These are phyloP conservation scores for Neonectria punicea DNA, from an alignment of 2,329 filamentous ascomycete species.

Conservation along the genomic window DNA sequence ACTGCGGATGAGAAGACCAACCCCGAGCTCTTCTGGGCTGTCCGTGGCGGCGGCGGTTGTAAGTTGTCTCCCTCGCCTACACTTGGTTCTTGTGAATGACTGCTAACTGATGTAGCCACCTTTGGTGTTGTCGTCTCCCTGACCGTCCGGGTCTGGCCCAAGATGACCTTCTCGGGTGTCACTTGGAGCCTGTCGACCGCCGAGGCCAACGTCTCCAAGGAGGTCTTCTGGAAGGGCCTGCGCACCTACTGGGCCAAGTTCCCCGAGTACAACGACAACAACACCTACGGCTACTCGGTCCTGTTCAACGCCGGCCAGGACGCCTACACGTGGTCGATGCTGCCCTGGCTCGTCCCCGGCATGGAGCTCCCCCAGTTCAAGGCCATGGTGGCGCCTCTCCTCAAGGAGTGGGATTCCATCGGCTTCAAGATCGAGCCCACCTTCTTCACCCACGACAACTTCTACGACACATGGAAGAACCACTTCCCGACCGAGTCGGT, in stretches of 20 bases:
- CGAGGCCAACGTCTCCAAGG: slow-evolving; percentile 42
- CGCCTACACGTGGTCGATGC: slow-evolving; percentile 44
- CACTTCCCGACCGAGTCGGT: slow-evolving; percentile 50
- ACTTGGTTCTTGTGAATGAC: not conserved
- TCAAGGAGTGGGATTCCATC: slow-evolving; percentile 44
- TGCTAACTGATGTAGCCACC: slow-evolving; percentile 49
- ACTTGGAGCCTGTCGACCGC: slow-evolving; percentile 49
- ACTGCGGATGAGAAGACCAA: slow-evolving; percentile 54
- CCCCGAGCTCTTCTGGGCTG: slow-evolving; percentile 61
- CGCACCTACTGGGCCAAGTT: slow-evolving; percentile 47
- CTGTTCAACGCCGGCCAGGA: slow-evolving; percentile 29
- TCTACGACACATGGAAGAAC: slow-evolving; percentile 52
- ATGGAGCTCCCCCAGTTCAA: slow-evolving; percentile 48
- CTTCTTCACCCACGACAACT: slow-evolving; percentile 49
- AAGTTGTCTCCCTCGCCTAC: not conserved
- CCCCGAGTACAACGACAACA: slow-evolving; percentile 44
- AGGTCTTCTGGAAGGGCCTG: slow-evolving; percentile 47
- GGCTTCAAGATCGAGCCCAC: slow-evolving; percentile 43
- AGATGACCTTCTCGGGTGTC: slow-evolving; percentile 47
- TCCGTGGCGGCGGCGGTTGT: slow-evolving; percentile 55
- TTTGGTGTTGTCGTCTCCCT: slow-evolving; percentile 55
- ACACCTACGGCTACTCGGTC: slow-evolving; percentile 45
- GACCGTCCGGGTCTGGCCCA: slow-evolving; percentile 47
- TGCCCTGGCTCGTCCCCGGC: slow-evolving; percentile 50
- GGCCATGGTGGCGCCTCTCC: slow-evolving; percentile 45